Percentiles rank a stretch among this genome's conserved stretches.
These are phyloP conservation scores for Didymella sp. DNA, from an alignment of 2,329 filamentous ascomycete species.

Conservation along the genomic window DNA sequence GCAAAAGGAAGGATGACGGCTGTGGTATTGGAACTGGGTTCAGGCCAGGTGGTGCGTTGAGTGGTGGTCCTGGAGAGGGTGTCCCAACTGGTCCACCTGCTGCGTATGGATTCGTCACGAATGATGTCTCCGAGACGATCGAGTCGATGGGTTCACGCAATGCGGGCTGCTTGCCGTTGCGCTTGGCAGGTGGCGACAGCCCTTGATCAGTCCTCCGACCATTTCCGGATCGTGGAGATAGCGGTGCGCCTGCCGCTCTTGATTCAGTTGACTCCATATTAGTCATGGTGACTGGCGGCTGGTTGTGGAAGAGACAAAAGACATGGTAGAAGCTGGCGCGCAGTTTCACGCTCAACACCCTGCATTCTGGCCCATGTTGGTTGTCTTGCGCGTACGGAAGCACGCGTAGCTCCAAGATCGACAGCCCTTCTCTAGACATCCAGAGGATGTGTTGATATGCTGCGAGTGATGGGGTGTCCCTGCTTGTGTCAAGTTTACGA, in stretches of 20 bases:
- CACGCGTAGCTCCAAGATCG: slow-evolving; percentile 85
- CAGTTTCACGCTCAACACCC: slow-evolving; percentile 89
- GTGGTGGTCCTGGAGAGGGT: slow-evolving; percentile 52
- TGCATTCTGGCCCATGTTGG: slow-evolving; percentile 77
- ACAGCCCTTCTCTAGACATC: slow-evolving; percentile 89
- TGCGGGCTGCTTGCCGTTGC: slow-evolving; percentile 47
- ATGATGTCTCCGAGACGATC: slow-evolving; percentile 59
- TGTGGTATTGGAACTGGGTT: slow-evolving; percentile 52
- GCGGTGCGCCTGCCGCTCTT: slow-evolving; percentile 33
- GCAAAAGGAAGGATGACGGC: slow-evolving; percentile 76
- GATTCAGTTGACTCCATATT: slow-evolving; percentile 46
- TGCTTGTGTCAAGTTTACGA: slow-evolving; percentile 79
- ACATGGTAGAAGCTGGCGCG: slow-evolving; percentile 96
- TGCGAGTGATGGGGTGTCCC: slow-evolving; percentile 78
- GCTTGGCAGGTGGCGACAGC: slow-evolving; percentile 42
- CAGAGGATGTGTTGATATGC: slow-evolving; percentile 92
- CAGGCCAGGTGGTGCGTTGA: slow-evolving; percentile 54
- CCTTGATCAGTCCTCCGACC: slow-evolving; percentile 34
- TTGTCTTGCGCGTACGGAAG: slow-evolving; percentile 75
- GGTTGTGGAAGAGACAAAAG: slow-evolving; percentile 94
- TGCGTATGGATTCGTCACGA: slow-evolving; percentile 59
- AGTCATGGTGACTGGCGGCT: slow-evolving; percentile 68
- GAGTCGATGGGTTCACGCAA: slow-evolving; percentile 58
- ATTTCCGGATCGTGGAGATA: slow-evolving; percentile 35
- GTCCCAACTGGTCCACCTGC: slow-evolving; percentile 49